These are phyloP conservation scores for Sonneratia alba DNA, from an alignment of 345 rosid genomes.

Conservation along the genomic window DNA sequence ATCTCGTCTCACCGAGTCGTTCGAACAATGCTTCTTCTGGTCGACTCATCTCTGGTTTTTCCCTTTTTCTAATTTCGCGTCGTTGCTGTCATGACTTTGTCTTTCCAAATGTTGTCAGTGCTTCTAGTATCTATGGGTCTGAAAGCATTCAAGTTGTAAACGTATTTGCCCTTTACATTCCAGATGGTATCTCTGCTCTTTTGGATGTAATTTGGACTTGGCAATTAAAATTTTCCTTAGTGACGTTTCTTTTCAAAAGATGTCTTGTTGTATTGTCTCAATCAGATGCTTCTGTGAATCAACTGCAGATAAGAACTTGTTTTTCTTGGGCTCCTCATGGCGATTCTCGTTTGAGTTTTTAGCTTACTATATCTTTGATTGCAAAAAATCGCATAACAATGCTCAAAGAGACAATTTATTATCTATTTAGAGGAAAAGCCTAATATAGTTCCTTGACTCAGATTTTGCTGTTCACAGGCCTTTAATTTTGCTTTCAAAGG, in stretches of 20 bases:
- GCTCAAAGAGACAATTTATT: neutral
- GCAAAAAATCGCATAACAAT: neutral
- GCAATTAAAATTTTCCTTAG: neutral
- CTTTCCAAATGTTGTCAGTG: too few relatives aligned
- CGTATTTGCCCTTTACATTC: too few relatives aligned
- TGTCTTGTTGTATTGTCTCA: neutral
- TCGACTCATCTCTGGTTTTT: neutral
- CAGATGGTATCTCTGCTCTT: neutral
- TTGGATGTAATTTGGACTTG: neutral
- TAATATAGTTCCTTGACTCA: conserved; percentile 44
- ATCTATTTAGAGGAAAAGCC: conserved; percentile 3
- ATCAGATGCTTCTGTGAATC: neutral
- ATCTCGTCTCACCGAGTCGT: neutral
- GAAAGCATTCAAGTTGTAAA: too few relatives aligned
- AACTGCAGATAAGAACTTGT: neutral
- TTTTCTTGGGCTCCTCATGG: neutral
- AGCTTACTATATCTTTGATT: neutral
- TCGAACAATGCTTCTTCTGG: neutral
- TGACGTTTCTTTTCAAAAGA: neutral
- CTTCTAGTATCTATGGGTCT: too few relatives aligned
- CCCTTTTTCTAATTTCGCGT: too few relatives aligned
- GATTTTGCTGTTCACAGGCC: conserved; percentile 66
- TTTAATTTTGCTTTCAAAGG: conserved; percentile 97
- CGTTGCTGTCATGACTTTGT: too few relatives aligned
- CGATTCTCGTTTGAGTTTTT: neutral